These are phyloP conservation scores for Metschnikowia lunata DNA, from an alignment of 805 yeast genomes.

Conservation along the genomic window DNA sequence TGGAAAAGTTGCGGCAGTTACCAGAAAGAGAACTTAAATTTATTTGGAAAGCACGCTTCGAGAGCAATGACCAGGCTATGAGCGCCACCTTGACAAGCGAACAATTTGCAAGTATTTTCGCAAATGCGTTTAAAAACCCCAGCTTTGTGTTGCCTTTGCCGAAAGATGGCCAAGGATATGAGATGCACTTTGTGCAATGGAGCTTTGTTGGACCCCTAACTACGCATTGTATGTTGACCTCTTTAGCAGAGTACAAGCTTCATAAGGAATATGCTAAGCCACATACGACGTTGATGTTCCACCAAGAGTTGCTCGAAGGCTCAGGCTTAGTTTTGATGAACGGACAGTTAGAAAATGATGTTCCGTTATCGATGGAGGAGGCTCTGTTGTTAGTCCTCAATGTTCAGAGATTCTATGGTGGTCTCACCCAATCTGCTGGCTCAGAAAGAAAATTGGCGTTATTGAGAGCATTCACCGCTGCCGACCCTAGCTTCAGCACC, in stretches of 20 bases:
- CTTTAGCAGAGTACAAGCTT: conserved; percentile 85
- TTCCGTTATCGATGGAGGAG: conserved; percentile 63
- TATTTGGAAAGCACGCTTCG: conserved; percentile 88
- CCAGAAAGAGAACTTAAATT: conserved; percentile 63
- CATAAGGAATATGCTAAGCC: conserved; percentile 93
- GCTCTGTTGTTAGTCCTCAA: conserved; percentile 74
- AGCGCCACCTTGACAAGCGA: conserved; percentile 58
- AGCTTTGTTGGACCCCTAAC: conserved; percentile 78
- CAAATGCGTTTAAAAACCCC: conserved; percentile 70
- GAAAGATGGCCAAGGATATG: conserved; percentile 53
- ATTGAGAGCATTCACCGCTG: conserved; percentile 65
- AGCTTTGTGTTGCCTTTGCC: conserved; percentile 90
- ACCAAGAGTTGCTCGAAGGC: conserved; percentile 61
- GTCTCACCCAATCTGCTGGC: conserved; percentile 40
- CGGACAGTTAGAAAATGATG: conserved; percentile 72
- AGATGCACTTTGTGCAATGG: conserved; percentile 94
- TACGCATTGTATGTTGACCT: conserved; percentile 83
- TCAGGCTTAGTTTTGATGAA: conserved; percentile 77
- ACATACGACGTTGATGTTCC: conserved; percentile 86
- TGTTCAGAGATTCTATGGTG: conserved; percentile 82
- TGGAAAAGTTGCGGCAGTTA: conserved; percentile 57
- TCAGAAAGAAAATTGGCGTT: conserved; percentile 50
- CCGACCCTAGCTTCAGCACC: conserved; percentile 60
- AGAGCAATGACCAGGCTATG: conserved; percentile 51
- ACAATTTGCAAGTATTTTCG: conserved; percentile 59